Conservation (phyloP, 1,284 basidiomycete species). For the Pascua sp. region DNA sequence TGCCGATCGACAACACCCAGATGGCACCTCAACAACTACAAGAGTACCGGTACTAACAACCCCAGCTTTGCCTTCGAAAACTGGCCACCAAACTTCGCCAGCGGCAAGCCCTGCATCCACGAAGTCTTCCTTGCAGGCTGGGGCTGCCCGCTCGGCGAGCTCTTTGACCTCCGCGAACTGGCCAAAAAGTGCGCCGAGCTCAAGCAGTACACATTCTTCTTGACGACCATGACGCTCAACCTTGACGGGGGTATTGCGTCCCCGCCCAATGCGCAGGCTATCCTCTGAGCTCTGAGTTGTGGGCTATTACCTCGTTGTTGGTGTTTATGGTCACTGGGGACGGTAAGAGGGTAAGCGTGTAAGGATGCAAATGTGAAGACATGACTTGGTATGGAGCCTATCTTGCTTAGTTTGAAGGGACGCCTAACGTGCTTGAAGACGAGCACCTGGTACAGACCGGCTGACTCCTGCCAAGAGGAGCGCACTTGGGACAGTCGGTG, state of each 20-base stretch:
- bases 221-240: constrained; percentile 45
- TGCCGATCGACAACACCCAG: no score
- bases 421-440: no score
- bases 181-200: constrained; percentile 36
- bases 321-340: no score
- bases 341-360: no score
- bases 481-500: no score
- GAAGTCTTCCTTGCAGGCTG: constrained; percentile 40
- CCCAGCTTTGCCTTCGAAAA: constrained; percentile 34
- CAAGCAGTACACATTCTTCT: constrained; percentile 50
- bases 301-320: no score
- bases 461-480: no score
- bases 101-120: constrained; percentile 17
- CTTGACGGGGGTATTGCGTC: constrained; percentile 50
- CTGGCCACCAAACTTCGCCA: constrained; percentile 18
- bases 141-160: constrained; percentile 49
- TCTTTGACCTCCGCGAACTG: constrained; percentile 50
- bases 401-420: no score
- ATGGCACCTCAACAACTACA: no score
- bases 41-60: neutral
- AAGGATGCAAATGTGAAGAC: no score
- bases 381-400: no score
- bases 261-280: constrained; percentile 49
- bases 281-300: constrained; percentile 24
- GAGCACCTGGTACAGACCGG: no score